Evolutionary conservation across 176 grass and related monocot species (phyloP), one percentile per base, ranked within the genome.

Genomic region (Musa beccarii): DNA sequence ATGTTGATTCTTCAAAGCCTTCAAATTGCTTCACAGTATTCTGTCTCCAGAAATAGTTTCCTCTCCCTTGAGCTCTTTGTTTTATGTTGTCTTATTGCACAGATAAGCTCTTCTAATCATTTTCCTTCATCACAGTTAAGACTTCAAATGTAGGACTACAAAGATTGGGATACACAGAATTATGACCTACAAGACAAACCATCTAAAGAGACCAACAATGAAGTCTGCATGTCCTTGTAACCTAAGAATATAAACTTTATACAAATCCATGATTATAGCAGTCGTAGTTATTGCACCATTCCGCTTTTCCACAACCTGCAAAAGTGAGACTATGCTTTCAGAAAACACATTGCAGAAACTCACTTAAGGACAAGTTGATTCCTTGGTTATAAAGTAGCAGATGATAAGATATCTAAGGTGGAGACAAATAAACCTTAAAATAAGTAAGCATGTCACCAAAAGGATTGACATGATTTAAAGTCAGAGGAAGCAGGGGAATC

Each of bases 401-500:
- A 26, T 12, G 19, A 70, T 51, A 20, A 52, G 43, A 17, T 2
- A 52, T 20, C 7, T 49, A 11, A 70, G 68, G 49, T 22, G 68
- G 68, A 70, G 68, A 70, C 34, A 52, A 70, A 70, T 51, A 51
- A 51, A 70, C 17, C 68, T 13, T 70, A 70, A 52, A 70, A 16
- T 70, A 70, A 51, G 68, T 49, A 51, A 21, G 6, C 10, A 51
- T 52, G 68, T 51, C 34, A n/a, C 17, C 21, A 51, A 52, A 70
- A 70, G 26, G 25, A 17, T 11, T 70, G 34, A 20, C 68, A 70
- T 70, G 68, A 70, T 43, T 70, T 52, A 9, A 70, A 20, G 43
- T 51, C 68, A 51, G 52, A 70, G 28, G 25, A 68, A 68, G 34
- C 34, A 43, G 34, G 34, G 34, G 34, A 43, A 43, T 43, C 34